A percentile compares a stretch with the other conserved stretches of the same genome.
phyloP scores from a whole-genome alignment of 202 grass and related monocot genomes.

The Brachypodium distachyon region DNA sequence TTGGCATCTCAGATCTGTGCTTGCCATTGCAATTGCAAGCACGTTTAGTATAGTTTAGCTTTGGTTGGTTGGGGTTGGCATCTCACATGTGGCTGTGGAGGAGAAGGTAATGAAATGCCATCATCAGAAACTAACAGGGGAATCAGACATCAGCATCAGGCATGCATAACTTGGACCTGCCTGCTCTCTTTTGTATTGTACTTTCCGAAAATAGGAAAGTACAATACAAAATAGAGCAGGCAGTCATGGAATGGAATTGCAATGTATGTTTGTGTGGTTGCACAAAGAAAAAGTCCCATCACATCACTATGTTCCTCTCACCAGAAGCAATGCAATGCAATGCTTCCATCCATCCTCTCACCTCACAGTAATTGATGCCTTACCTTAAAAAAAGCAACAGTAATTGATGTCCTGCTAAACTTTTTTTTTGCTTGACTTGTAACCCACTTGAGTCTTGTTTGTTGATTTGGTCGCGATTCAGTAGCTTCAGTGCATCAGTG shows the following conservation, averaged over 20 bases:
- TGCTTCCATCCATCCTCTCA: conserved; percentile 1
- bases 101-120: conserved; percentile 24
- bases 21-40: conserved; percentile 1
- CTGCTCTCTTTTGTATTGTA: conserved; percentile 20
- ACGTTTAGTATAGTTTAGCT: conserved; percentile 35
- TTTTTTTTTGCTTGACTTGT: conserved; percentile 2
- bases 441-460: background rate
- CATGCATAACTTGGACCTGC: conserved; percentile 31
- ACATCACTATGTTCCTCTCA: conserved; percentile 5
- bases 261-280: conserved; percentile 2
- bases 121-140: conserved; percentile 26
- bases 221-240: conserved; percentile 23
- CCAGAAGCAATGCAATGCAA: conserved; percentile 21
- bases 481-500: background rate
- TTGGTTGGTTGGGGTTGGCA: conserved; percentile 18
- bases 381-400: background rate
- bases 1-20: conserved; percentile 39
- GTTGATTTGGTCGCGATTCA: background rate
- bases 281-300: background rate
- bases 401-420: background rate
- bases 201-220: too few relatives aligned
- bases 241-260: background rate
- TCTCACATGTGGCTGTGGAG: conserved; percentile 4
- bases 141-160: conserved; percentile 32
- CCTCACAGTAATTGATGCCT: conserved; percentile 15